A percentile compares a stretch with the other conserved stretches of the same genome.
Conservation (phyloP, 179 eudicot species). For the Dionaea muscipula region DNA sequence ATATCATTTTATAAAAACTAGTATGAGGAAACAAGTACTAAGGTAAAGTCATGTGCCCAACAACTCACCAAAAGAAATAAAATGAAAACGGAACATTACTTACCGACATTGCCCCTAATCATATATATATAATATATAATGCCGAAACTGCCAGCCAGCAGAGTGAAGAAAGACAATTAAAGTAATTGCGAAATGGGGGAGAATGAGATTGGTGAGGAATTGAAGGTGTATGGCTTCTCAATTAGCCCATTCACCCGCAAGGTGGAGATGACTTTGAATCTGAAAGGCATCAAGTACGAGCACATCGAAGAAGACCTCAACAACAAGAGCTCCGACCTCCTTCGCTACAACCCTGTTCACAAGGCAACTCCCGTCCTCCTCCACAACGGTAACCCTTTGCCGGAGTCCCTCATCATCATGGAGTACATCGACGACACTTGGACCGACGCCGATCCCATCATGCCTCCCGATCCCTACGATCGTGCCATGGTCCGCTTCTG, state of each 20-base stretch:
- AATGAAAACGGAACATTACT: no score
- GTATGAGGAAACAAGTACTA: no score
- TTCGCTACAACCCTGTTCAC: slow-evolving; percentile 6
- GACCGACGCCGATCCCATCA: neutral
- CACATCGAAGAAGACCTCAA: neutral
- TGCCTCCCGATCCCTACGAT: slow-evolving; percentile 5
- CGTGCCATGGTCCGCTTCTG: slow-evolving; percentile 4
- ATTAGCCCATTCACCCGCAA: neutral
- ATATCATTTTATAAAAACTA: no score
- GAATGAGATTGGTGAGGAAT: neutral
- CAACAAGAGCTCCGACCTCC: slow-evolving; percentile 9
- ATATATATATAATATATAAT: no score
- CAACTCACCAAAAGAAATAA: no score
- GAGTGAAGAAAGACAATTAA: no score
- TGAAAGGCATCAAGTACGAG: slow-evolving; percentile 2
- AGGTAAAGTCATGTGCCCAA: no score
- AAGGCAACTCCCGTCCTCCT: slow-evolving; percentile 8
- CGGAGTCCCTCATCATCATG: slow-evolving; percentile 4
- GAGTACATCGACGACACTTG: slow-evolving; percentile 9
- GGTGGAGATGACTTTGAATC: slow-evolving; percentile 1
- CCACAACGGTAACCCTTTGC: neutral
- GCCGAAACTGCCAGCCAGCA: no score
- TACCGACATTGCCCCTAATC: no score
- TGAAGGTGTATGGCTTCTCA: no score
- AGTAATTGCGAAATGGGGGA: no score